phyloP scores from a whole-genome alignment of 2,329 filamentous ascomycete species.

The Fusarium musae region DNA sequence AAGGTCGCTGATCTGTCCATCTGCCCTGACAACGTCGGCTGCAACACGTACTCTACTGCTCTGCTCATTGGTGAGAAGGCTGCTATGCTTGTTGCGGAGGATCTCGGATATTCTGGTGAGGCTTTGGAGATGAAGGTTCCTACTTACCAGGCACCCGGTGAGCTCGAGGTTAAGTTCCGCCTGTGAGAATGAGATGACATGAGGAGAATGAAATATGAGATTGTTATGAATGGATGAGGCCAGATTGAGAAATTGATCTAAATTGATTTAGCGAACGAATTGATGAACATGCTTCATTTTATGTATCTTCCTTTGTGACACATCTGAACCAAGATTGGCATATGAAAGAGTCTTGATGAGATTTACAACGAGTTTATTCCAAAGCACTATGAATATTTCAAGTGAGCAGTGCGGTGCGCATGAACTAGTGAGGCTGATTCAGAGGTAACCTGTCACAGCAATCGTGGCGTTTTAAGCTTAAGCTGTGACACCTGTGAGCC shows the following conservation, averaged over 20 bases:
- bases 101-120: constrained; percentile 77
- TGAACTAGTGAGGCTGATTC: not conserved
- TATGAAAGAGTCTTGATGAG: not conserved
- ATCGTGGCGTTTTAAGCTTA: not conserved
- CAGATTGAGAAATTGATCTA: constrained; percentile 9
- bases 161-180: constrained; percentile 54
- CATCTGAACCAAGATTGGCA: rapidly evolving
- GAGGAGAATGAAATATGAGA: not conserved
- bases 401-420: not conserved
- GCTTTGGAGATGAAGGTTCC: constrained; percentile 83
- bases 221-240: not conserved
- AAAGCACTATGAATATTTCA: not conserved
- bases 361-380: too few relatives aligned
- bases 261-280: constrained; percentile 24
- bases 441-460: not conserved
- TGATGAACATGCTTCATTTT: not conserved
- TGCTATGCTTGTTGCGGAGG: constrained; percentile 76
- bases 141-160: constrained; percentile 67
- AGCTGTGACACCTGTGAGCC: not conserved
- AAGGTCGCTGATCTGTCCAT: constrained; percentile 82
- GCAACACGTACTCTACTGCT: constrained; percentile 65
- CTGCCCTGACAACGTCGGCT: constrained; percentile 82
- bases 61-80: constrained; percentile 24
- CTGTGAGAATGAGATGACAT: constrained; percentile 46
- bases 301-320: not conserved